Percentiles rank a stretch among this genome's conserved stretches.
phyloP scores from a whole-genome alignment of 2,329 filamentous ascomycete species.

The Byssothecium circinans region DNA sequence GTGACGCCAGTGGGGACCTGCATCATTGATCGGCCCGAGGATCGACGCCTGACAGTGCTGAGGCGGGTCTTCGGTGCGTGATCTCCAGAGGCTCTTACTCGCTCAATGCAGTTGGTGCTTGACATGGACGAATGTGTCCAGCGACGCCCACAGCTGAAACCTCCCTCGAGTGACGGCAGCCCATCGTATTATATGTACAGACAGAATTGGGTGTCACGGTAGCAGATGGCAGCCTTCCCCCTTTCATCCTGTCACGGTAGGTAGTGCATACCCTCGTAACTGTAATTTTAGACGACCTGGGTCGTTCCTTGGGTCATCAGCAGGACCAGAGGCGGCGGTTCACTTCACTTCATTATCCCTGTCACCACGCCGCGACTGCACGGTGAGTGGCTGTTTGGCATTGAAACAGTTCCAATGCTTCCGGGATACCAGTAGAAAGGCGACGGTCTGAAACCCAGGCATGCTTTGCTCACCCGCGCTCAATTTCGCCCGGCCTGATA shows the following conservation, averaged over 20 bases:
- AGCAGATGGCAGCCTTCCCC: neutral
- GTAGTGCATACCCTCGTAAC: neutral
- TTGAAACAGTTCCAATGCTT: slow-evolving; percentile 23
- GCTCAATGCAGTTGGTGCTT: slow-evolving; percentile 25
- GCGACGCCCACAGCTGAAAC: slow-evolving; percentile 31
- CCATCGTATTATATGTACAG: neutral
- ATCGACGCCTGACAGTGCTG: neutral
- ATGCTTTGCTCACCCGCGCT: slow-evolving; percentile 6
- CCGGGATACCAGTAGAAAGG: slow-evolving; percentile 23
- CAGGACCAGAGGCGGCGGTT: slow-evolving; percentile 1
- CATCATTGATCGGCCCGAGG: slow-evolving; percentile 12
- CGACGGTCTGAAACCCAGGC: slow-evolving; percentile 29
- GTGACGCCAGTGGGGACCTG: slow-evolving; percentile 7
- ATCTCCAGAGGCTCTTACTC: slow-evolving; percentile 32
- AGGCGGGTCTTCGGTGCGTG: slow-evolving; percentile 7
- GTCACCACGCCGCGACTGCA: neutral
- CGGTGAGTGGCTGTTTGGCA: slow-evolving; percentile 13
- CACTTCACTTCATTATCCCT: slow-evolving; percentile 11
- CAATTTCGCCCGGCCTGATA: neutral
- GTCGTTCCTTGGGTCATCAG: neutral
- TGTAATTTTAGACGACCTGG: neutral
- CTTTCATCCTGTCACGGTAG: neutral
- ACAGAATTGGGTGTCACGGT: neutral
- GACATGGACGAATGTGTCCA: slow-evolving; percentile 21
- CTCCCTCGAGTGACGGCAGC: slow-evolving; percentile 8